A percentile compares a stretch with the other conserved stretches of the same genome.
Conservation (phyloP, 2,329 filamentous ascomycete species). For the Clarireedia monteithiana region DNA sequence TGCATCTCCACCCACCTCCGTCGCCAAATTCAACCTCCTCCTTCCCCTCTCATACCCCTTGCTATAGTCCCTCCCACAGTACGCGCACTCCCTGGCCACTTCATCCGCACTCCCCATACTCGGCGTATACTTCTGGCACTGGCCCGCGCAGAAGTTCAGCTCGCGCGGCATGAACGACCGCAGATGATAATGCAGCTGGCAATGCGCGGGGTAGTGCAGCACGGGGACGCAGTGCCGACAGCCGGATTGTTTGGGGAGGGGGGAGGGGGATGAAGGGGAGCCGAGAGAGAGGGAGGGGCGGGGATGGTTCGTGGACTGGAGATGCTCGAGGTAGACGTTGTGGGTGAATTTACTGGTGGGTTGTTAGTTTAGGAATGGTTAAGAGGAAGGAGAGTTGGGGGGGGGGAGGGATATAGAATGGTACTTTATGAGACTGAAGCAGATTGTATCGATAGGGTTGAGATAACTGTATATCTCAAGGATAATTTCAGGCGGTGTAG, state of each 20-base stretch:
- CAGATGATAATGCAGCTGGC: slow-evolving; percentile 24
- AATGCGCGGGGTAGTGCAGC: slow-evolving; percentile 22
- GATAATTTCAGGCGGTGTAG: slow-evolving; percentile 16
- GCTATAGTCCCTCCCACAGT: slow-evolving; percentile 14
- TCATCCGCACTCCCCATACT: background rate
- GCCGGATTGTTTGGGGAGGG: slow-evolving; percentile 7
- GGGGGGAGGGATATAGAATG: background rate
- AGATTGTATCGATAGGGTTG: slow-evolving; percentile 18
- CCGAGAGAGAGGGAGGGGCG: slow-evolving; percentile 12
- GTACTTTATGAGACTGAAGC: slow-evolving; percentile 19
- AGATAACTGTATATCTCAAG: slow-evolving; percentile 15
- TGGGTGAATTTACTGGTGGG: slow-evolving; percentile 15
- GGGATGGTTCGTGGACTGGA: background rate
- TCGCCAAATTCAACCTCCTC: slow-evolving; percentile 12
- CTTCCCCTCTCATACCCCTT: slow-evolving; percentile 18
- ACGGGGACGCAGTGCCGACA: slow-evolving; percentile 22
- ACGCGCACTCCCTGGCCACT: slow-evolving; percentile 8
- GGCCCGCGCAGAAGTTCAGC: slow-evolving; percentile 14
- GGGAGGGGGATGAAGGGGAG: slow-evolving; percentile 11
- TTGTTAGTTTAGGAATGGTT: background rate
- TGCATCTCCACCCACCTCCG: background rate
- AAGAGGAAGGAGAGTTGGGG: background rate
- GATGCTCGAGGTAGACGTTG: slow-evolving; percentile 9
- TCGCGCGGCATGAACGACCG: slow-evolving; percentile 14
- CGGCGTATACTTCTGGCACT: slow-evolving; percentile 15